Base-by-base conservation (phyloP, 495 filamentous ascomycete genomes). In the Neurospora africana region DNA sequence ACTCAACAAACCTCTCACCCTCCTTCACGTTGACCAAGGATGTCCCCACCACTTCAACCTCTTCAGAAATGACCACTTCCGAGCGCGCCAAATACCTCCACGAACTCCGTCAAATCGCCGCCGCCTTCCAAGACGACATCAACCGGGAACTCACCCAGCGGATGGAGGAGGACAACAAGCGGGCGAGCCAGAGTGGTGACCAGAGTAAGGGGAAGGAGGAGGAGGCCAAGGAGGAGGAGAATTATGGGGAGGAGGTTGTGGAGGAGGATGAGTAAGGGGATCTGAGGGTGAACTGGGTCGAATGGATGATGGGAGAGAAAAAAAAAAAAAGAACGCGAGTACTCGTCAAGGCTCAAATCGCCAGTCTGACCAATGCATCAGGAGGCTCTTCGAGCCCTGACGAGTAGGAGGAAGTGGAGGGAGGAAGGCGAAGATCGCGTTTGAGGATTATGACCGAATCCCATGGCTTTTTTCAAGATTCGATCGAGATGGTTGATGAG, bases 161-260 rank as follows among this genome's bases (percentile, higher is more conserved):
- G 44, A 99, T 99, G 95, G 93, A 94, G 70, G 91, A 92, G 74
- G 95, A 97, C 76, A 94, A 93, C 73, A 78, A 76, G 19, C 77
- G 77, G 27, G 86, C 82, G 6, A 77, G 19, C n/a, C 41, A 44
- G 7, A 44, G 6, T 5, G 37, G 21, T 13, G 68, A 39, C 11
- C 23, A 65, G 30, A 30, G 27, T 33, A 65, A 33, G 27, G 53
- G 23, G 23, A 27, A 65, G 30, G 92, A 91, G 71, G 92, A 91
- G 72, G 95, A 94, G 76, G 93, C 84, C 36, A 87, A 88, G 72
- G 93, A 94, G 78, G 95, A 96, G 74, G 93, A 93, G 73, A 92
- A 92, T 73, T 96, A 95, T 76, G 94, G 91, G 43, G 93, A 95
- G 81, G 93, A 96, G 76, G 88, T 89, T 2, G 84, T 87, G 8